Evolutionary conservation across 352 stramenopile genomes (phyloP).

Genomic region (Thraustochytrium striatum): DNA sequence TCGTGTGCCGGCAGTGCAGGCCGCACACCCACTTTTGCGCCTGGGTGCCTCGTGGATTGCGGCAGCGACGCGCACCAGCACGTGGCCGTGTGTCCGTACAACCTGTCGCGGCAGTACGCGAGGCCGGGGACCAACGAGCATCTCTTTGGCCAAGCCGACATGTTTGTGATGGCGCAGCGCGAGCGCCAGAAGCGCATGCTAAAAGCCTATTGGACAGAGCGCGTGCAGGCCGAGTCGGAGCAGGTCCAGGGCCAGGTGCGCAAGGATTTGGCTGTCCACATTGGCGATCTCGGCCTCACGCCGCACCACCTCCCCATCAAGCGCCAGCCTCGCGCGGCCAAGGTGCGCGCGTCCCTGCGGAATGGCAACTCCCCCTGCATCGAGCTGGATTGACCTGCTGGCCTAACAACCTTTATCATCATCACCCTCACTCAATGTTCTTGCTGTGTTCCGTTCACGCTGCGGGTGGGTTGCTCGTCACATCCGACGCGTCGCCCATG

Average conservation of each 20-base stretch:
- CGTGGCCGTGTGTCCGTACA: neutral
- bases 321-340: neutral
- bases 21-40: constrained; percentile 22
- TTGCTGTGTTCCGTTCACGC: too few relatives aligned
- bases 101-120: neutral
- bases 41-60: constrained; percentile 34
- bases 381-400: too few relatives aligned
- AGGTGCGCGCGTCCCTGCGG: neutral
- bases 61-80: constrained; percentile 21
- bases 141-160: constrained; percentile 11
- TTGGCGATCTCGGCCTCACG: constrained; percentile 17
- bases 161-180: constrained; percentile 1
- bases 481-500: too few relatives aligned
- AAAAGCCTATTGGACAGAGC: constrained; percentile 7
- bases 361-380: neutral
- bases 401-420: too few relatives aligned
- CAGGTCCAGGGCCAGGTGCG: neutral
- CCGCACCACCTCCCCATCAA: too few relatives aligned
- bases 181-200: constrained; percentile 4
- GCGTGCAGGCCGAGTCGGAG: neutral
- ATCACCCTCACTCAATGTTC: too few relatives aligned
- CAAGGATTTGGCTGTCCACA: neutral
- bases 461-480: too few relatives aligned
- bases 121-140: neutral
- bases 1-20: neutral